Base-by-base conservation (phyloP, 139 green algal genomes). In the Zygnema cylindricum region DNA sequence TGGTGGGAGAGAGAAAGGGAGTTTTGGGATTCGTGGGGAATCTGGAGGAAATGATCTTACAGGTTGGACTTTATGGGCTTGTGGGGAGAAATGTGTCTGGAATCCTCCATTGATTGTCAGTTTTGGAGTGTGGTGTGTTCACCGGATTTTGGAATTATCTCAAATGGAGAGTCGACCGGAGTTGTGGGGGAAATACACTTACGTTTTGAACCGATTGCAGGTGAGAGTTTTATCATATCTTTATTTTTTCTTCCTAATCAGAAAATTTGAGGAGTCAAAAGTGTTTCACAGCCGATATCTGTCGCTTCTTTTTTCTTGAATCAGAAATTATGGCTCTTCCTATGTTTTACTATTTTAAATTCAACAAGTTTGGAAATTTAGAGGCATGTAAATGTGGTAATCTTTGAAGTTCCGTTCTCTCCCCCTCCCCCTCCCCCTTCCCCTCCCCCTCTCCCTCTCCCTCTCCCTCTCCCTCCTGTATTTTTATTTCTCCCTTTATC, bases 171-270 rank as follows among this genome's bases (percentile, higher is more conserved):
- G 89, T 25, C 77, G 94, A 23, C 94, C 94, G n/a, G 94, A 96
- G 91, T 92, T 96, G 63, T 96, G 94, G 94, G 94, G 94, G 35
- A 85, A 82, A 21, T 96, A 96, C 81, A 89, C 91, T 0, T 42
- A 88, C 0, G 91, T 94, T 16, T 89, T 96, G 55, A 96, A 96
- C 86, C 75, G 89, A 42, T 89, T 96, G 77, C 94, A 96, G 90
- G 93, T 42, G 43, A 78, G 76, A 0, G 2, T 73, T 30, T 30
- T 30, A 30, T 73, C 57, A 73, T 30, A 30, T 30, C 30, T 30
- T 30, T 30, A 73, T 73, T 30, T 73, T n/a, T 30, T n/a, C 57
- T n/a, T n/a, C 57, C 57, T 30, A 73, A 30, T 30, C 57, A 73
- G 30, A 30, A 73, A 30, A 30, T 30, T n/a, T n/a, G n/a, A n/a